phyloP scores from a whole-genome alignment of 805 yeast genomes.

The Komagataella kurtzmanii region DNA sequence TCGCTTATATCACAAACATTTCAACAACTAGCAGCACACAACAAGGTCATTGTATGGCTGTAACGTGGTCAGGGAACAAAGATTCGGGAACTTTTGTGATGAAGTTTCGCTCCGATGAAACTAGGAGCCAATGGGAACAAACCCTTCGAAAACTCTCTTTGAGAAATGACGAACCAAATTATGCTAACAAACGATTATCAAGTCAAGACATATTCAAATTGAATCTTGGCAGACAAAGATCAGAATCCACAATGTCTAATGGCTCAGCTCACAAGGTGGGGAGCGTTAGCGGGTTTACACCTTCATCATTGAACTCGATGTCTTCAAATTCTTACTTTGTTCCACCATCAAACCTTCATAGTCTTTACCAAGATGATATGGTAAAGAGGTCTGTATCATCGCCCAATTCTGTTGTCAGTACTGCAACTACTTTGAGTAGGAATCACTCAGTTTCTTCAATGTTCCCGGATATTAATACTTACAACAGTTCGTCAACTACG shows the following conservation, averaged over 20 bases:
- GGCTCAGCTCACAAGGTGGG: neutral
- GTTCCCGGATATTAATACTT: neutral
- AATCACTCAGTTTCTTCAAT: neutral
- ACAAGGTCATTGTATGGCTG: conserved; percentile 41
- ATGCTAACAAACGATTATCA: neutral
- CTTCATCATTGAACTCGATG: neutral
- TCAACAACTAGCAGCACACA: conserved; percentile 17
- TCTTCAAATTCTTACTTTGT: neutral
- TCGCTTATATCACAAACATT: conserved; percentile 48
- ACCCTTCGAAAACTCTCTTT: conserved; percentile 37
- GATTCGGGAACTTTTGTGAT: conserved; percentile 81
- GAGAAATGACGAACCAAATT: neutral
- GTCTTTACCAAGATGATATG: conserved; percentile 7
- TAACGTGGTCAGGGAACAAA: conserved; percentile 74
- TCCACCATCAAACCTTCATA: neutral
- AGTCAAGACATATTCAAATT: neutral
- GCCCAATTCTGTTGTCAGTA: conserved; percentile 10
- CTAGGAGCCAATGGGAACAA: conserved; percentile 68
- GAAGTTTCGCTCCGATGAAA: conserved; percentile 74
- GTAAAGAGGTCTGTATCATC: conserved; percentile 20
- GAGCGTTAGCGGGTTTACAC: neutral
- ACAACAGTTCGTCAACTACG: neutral
- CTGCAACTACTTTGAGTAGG: conserved; percentile 1
- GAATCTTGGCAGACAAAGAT: neutral
- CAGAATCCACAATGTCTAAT: neutral